Evolutionary conservation across 192 early-diverging fungal genomes (phyloP).

Genomic region (Rhizophagus prolifer): DNA sequence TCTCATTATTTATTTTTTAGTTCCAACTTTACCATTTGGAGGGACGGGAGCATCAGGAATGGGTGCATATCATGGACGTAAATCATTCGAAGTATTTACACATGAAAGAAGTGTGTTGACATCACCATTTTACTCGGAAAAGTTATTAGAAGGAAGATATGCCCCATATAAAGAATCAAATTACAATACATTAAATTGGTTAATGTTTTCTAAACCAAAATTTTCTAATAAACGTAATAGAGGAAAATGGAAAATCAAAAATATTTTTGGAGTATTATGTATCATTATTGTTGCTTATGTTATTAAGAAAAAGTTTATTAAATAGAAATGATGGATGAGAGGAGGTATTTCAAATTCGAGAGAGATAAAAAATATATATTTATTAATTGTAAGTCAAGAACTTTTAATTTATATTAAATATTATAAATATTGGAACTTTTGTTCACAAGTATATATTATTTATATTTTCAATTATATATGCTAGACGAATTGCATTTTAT

Average conservation of each 20-base stretch:
- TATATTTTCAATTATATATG: too few relatives aligned
- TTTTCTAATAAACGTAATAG: not conserved
- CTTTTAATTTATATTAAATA: too few relatives aligned
- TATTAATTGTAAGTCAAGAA: too few relatives aligned
- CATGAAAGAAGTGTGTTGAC: constrained; percentile 67
- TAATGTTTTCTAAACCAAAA: constrained; percentile 8
- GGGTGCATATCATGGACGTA: constrained; percentile 80
- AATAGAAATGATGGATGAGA: not conserved
- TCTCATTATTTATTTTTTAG: constrained; percentile 21
- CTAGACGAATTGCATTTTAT: too few relatives aligned
- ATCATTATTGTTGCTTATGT: constrained; percentile 61
- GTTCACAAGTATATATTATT: too few relatives aligned
- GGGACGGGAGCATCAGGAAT: constrained; percentile 85
- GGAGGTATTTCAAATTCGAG: too few relatives aligned
- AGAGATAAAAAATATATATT: too few relatives aligned
- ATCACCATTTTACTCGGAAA: constrained; percentile 27
- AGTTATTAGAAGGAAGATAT: constrained; percentile 19
- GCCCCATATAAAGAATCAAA: constrained; percentile 21
- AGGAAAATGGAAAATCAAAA: not conserved
- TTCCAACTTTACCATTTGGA: constrained; percentile 74
- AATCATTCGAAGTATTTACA: constrained; percentile 79
- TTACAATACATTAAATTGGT: constrained; percentile 22
- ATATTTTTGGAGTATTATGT: not conserved
- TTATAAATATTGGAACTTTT: too few relatives aligned
- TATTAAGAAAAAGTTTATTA: constrained; percentile 66